Conservation (phyloP, 2,329 filamentous ascomycete genomes). For the Orbilia brochopaga region DNA sequence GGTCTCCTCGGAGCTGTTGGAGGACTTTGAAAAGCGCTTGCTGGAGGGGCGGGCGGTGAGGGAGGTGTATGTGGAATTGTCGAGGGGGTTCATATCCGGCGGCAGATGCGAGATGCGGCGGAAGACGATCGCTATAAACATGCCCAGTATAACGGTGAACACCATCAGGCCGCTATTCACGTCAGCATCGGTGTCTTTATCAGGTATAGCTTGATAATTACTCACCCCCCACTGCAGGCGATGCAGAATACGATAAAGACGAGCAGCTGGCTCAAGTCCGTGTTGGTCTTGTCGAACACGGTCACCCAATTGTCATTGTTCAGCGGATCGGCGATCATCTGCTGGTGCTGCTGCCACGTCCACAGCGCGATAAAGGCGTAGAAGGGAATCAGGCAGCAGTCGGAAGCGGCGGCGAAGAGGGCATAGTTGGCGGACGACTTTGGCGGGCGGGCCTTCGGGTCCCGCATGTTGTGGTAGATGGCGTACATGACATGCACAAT, state of each 20-base stretch:
- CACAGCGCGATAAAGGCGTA: slow-evolving; percentile 67
- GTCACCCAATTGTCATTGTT: slow-evolving; percentile 56
- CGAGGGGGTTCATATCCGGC: slow-evolving; percentile 93
- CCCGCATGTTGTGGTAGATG: slow-evolving; percentile 77
- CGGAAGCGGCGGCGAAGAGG: slow-evolving; percentile 77
- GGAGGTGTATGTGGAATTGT: slow-evolving; percentile 61
- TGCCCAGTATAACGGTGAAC: slow-evolving; percentile 71
- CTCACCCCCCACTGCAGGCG: slow-evolving; percentile 57
- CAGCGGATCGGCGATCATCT: slow-evolving; percentile 47
- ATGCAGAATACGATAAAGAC: slow-evolving; percentile 60
- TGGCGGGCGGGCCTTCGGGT: slow-evolving; percentile 73
- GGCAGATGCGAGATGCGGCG: slow-evolving; percentile 80
- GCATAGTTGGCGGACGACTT: slow-evolving; percentile 87
- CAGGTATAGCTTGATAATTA: too few relatives aligned
- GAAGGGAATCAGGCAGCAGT: slow-evolving; percentile 70
- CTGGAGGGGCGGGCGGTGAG: slow-evolving; percentile 32
- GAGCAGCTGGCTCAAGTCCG: slow-evolving; percentile 64
- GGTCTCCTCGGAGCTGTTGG: slow-evolving; percentile 29
- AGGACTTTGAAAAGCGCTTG: slow-evolving; percentile 42
- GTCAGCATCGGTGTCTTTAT: too few relatives aligned
- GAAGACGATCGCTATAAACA: slow-evolving; percentile 80
- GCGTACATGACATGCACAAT: slow-evolving; percentile 75
- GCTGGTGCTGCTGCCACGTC: slow-evolving; percentile 62
- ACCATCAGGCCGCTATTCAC: slow-evolving; percentile 67
- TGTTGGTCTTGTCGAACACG: slow-evolving; percentile 58